Evolutionary conservation across 192 early-diverging fungal genomes (phyloP), one percentile per base, ranked within the genome.

Genomic region (Rhizophagus prolifer): DNA sequence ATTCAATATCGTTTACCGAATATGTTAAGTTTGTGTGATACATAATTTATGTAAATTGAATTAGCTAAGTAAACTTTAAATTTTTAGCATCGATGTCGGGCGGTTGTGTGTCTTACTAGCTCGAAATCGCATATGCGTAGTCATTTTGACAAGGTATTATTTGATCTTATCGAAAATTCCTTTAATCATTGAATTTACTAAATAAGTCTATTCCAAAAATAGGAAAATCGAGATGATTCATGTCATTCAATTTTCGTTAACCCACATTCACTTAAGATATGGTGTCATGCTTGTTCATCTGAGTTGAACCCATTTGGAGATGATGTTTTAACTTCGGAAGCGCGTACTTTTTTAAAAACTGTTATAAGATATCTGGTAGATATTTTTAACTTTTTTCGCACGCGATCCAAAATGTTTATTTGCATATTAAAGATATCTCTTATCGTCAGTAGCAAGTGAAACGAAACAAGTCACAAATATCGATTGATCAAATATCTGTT

Each of bases 191-290:
- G n/a, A 25, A 14, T 19, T 67, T 38, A n/a, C 7, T 72, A 28
- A 21, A 19, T n/a, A 19, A 41, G 13, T n/a, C 21, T 10, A 58
- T 19, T 58, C 21, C 38, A 54, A 28, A 47, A 9, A 25, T n/a
- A 71, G 70, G 46, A 71, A 58, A 50, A 71, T 71, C 28, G 36
- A 46, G 78, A 77, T n/a, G 79, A 84, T 63, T 65, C 80, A 13
- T 81, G 79, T 50, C 83, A 84, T 70, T 81, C 80, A 26, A 73
- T 84, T 41, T 84, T 76, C 34, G 72, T 81, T 59, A 84, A 84
- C 41, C 83, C 83, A 59, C 79, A 80, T 36, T 74, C 83, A 1
- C 72, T 84, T 62, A 81, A 75, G 3, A 80, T 84, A 58, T 81
- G 63, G 61, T 84, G 83, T 64, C 77, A 80, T 64, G 67, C 59